A percentile compares a stretch with the other conserved stretches of the same genome.
Conservation (phyloP, 2,329 filamentous ascomycete genomes). For the Penicillium capsulatum region DNA sequence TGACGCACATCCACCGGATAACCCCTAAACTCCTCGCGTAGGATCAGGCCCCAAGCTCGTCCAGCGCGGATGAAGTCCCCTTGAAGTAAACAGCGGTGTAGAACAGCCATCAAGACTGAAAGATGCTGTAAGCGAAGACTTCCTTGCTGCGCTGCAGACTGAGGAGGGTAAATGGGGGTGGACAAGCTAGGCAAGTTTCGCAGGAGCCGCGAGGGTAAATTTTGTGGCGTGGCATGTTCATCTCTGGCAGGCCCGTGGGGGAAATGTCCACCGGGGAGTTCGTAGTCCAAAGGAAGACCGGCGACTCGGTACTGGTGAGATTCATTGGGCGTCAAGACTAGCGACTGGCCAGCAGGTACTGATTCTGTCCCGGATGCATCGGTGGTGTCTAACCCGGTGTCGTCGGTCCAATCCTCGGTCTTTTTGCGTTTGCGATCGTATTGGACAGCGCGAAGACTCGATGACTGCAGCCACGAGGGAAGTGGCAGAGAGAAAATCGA, state of each 20-base stretch:
- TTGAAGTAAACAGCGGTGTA: conserved; percentile 68
- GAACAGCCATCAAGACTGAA: conserved; percentile 61
- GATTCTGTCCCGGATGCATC: conserved; percentile 26
- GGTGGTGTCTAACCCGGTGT: conserved; percentile 26
- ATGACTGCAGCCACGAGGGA: conserved; percentile 34
- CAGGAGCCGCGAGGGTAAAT: neutral
- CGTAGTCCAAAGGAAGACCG: conserved; percentile 36
- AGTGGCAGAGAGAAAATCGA: conserved; percentile 39
- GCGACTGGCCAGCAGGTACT: conserved; percentile 19
- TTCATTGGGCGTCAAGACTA: conserved; percentile 39
- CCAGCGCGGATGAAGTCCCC: conserved; percentile 68
- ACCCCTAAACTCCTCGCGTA: conserved; percentile 58
- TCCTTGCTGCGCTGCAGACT: conserved; percentile 29
- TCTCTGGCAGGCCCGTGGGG: conserved; percentile 35
- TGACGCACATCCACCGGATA: conserved; percentile 63
- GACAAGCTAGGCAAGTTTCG: conserved; percentile 22
- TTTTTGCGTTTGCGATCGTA: conserved; percentile 39
- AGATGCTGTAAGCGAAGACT: conserved; percentile 54
- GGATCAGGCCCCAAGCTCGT: conserved; percentile 69
- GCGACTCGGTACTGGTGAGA: conserved; percentile 43
- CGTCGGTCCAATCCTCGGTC: conserved; percentile 26
- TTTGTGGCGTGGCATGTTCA: neutral
- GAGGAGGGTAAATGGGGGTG: conserved; percentile 33
- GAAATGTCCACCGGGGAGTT: conserved; percentile 40
- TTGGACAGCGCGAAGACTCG: conserved; percentile 32